Conservation (phyloP, 352 stramenopile species). For the Phytophthora fragariaefolia region DNA sequence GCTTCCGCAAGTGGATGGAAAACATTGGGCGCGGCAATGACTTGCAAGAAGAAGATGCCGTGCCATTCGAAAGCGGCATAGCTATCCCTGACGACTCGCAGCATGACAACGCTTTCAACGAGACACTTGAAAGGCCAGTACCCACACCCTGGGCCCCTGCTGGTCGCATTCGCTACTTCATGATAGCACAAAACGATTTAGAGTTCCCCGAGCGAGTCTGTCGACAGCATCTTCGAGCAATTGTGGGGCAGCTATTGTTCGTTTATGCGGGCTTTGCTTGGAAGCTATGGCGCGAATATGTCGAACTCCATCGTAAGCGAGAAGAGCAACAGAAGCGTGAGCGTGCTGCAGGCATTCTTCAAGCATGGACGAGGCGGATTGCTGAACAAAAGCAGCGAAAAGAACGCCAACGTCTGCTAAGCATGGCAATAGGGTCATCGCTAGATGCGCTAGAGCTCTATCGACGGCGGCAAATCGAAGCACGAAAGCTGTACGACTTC, state of each 20-base stretch:
- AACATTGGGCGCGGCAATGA: slow-evolving; percentile 45
- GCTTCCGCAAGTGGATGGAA: slow-evolving; percentile 52
- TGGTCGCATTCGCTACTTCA: slow-evolving; percentile 56
- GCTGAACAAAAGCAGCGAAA: slow-evolving; percentile 20
- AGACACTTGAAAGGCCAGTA: slow-evolving; percentile 4
- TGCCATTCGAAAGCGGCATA: slow-evolving; percentile 25
- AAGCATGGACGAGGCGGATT: slow-evolving; percentile 52
- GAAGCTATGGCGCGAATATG: slow-evolving; percentile 54
- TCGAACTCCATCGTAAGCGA: slow-evolving; percentile 42
- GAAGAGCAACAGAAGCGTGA: slow-evolving; percentile 39
- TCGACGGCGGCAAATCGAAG: slow-evolving; percentile 46
- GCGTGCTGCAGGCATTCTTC: slow-evolving; percentile 35
- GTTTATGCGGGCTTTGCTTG: slow-evolving; percentile 72
- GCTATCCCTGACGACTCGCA: slow-evolving; percentile 1
- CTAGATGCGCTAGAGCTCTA: slow-evolving; percentile 55
- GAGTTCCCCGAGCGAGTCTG: slow-evolving; percentile 49
- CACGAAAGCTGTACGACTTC: slow-evolving; percentile 53
- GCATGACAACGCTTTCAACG: slow-evolving; percentile 8
- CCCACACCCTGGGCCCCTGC: slow-evolving; percentile 47
- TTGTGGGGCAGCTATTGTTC: slow-evolving; percentile 69
- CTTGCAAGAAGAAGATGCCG: slow-evolving; percentile 57
- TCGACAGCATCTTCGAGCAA: slow-evolving; percentile 43
- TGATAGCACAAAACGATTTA: slow-evolving; percentile 54
- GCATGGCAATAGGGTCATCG: slow-evolving; percentile 28
- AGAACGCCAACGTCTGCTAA: slow-evolving; percentile 19